Conservation (phyloP, 1,139 yeast species). For the Trichomonascaceae sp. region DNA sequence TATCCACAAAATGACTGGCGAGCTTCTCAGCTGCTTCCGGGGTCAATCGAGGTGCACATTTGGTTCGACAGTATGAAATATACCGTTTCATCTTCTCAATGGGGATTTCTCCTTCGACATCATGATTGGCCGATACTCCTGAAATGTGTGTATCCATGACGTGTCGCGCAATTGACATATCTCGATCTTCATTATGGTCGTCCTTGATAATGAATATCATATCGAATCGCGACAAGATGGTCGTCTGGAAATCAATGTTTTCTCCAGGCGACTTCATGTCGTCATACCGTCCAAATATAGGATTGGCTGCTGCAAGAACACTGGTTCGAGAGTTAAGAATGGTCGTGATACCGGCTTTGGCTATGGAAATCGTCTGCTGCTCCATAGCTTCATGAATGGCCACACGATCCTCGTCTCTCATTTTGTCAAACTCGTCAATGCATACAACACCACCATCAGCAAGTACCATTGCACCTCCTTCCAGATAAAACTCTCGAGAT, state of each 20-base stretch:
- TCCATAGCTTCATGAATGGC: constrained; percentile 99
- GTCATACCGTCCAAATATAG: constrained; percentile 92
- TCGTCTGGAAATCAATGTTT: constrained; percentile 94
- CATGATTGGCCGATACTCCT: constrained; percentile 45
- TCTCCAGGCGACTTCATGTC: constrained; percentile 96
- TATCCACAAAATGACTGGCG: constrained; percentile 90
- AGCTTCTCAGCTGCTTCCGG: constrained; percentile 87
- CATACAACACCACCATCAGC: constrained; percentile 99
- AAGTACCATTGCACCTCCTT: constrained; percentile 99
- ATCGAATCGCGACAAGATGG: constrained; percentile 93
- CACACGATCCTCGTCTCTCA: constrained; percentile 98
- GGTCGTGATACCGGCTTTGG: constrained; percentile 98
- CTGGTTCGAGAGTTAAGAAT: constrained; percentile 92
- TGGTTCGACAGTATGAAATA: constrained; percentile 79
- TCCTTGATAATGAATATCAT: constrained; percentile 97
- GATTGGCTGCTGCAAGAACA: constrained; percentile 97
- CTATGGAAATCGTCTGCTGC: constrained; percentile 98
- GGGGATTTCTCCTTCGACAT: constrained; percentile 81
- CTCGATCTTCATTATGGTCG: constrained; percentile 82
- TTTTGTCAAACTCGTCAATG: constrained; percentile 97
- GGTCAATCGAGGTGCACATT: constrained; percentile 89
- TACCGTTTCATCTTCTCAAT: constrained; percentile 87
- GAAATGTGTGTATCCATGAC: constrained; percentile 95
- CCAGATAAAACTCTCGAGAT: constrained; percentile 87
- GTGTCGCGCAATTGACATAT: constrained; percentile 85